Evolutionary conservation across 2,329 filamentous ascomycete species (phyloP), one percentile per base, ranked within the genome.

Genomic region (Bretziella fagacearum): DNA sequence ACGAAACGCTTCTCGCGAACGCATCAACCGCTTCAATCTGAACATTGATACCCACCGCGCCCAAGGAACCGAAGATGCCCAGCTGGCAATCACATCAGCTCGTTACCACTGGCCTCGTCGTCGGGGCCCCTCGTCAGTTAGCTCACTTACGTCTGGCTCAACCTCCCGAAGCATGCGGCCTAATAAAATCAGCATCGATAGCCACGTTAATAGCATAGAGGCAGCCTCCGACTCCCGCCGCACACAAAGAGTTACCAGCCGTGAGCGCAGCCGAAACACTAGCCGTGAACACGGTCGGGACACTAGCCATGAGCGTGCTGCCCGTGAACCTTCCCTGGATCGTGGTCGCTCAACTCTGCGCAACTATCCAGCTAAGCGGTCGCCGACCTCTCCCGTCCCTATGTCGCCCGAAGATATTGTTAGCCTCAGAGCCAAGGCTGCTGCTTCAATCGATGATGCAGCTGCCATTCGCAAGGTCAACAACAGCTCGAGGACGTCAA

Each of bases 321-420:
- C 58, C 8, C 70, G 78, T 18, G 79, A 83, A 15, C 60, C 62
- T 8, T 85, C 84, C 0, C 74, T 80, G 53, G 80, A 81, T 35
- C 77, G 83, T 49, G 83, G 82, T 17, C 73, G 83, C 52, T 71
- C 70, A 20, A 65, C 71, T 10, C 69, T 73, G 37, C 73, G 79
- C 18, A 80, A 78, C 53, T 85, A 63, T 81, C 52, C 81, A 77
- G 57, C 75, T 81, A 15, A 94, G 62, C 73, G 83, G 18, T 95
- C 89, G 1, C 89, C 89, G 1, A 93, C 85, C 2, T 95, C 89
- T 0, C 89, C 89, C 0, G 73, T 94, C 2, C 85, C 87, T 2
- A 95, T 95, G 87, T 93, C 87, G 2, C 86, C 86, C 0, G 84
- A 94, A 55, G 86, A 95, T 56, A 59, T 84, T 51, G 74, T 77